These are phyloP conservation scores for Diaporthe ilicicola DNA, from an alignment of 2,329 filamentous ascomycete species.

Conservation along the genomic window DNA sequence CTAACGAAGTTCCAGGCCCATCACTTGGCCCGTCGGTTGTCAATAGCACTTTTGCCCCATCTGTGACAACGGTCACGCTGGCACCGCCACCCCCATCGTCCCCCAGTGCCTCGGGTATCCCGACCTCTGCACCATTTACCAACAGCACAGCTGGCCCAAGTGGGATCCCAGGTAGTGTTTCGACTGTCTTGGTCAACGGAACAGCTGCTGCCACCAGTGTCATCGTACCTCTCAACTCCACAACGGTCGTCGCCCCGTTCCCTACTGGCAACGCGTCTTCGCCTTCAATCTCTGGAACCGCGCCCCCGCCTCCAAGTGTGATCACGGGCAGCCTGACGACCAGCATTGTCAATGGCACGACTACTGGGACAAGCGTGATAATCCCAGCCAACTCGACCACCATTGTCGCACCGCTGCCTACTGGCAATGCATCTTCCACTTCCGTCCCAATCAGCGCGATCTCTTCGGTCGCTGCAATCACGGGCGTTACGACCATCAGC, in stretches of 20 bases:
- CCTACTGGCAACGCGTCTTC: slow-evolving; percentile 24
- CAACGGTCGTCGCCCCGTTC: slow-evolving; percentile 25
- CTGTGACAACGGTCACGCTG: slow-evolving; percentile 22
- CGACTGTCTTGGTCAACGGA: slow-evolving; percentile 19
- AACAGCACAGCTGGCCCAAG: background rate
- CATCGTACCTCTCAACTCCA: slow-evolving; percentile 26
- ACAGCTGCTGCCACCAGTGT: slow-evolving; percentile 23
- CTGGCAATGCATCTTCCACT: slow-evolving; percentile 8
- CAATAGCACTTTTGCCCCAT: slow-evolving; percentile 20
- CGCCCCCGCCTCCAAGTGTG: background rate
- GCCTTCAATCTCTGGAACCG: background rate
- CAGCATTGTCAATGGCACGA: slow-evolving; percentile 8
- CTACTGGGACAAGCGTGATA: slow-evolving; percentile 15
- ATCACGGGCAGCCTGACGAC: slow-evolving; percentile 21
- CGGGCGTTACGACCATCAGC: slow-evolving; percentile 25
- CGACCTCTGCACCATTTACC: background rate
- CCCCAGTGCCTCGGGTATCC: background rate
- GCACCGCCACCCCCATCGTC: background rate
- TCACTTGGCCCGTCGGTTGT: background rate
- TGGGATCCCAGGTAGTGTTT: background rate
- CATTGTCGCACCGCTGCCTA: slow-evolving; percentile 16
- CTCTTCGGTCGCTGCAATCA: slow-evolving; percentile 15
- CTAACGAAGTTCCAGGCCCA: background rate
- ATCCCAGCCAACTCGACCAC: slow-evolving; percentile 19
- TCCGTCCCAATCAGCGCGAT: slow-evolving; percentile 10